phyloP scores from a whole-genome alignment of 2,329 filamentous ascomycete species.

The Phialophora chinensis region DNA sequence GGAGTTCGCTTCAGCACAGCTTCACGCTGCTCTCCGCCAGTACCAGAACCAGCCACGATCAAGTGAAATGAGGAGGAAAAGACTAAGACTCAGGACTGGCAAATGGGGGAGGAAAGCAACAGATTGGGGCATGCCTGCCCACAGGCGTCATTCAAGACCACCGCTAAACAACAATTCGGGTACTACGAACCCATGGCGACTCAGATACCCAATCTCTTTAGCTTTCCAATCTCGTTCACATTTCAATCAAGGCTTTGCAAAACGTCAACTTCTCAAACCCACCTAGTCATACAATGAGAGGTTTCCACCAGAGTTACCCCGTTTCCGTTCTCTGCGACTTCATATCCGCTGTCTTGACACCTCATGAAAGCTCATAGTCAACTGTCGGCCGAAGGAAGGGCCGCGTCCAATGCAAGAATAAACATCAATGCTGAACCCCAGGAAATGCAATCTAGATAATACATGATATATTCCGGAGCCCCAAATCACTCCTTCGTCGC shows the following conservation, averaged over 20 bases:
- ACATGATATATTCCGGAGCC: conserved; percentile 28
- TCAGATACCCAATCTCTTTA: not conserved
- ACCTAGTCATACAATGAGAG: conserved; percentile 28
- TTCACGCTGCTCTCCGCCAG: not conserved
- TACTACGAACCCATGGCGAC: not conserved
- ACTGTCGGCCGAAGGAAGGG: conserved; percentile 12
- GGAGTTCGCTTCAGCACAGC: not conserved
- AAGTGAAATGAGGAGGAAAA: not conserved
- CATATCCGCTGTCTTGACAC: conserved; percentile 12
- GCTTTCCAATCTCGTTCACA: conserved; percentile 9
- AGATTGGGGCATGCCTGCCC: not conserved
- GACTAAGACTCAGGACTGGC: not conserved
- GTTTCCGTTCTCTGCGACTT: conserved; percentile 3
- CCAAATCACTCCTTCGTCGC: conserved; percentile 9
- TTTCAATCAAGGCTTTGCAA: not conserved
- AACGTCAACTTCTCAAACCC: conserved; percentile 5
- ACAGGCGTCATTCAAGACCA: not conserved
- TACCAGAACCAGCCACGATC: not conserved
- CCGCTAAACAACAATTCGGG: not conserved
- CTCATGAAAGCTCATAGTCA: conserved; percentile 29
- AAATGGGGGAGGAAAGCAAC: not conserved
- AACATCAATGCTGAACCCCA: conserved; percentile 21
- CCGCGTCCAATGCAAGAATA: conserved; percentile 15
- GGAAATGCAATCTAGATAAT: conserved; percentile 34
- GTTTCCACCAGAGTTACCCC: conserved; percentile 2